A percentile compares a stretch with the other conserved stretches of the same genome.
These are phyloP conservation scores for Arabidopsis thaliana DNA, from an alignment of 345 rosid genomes.

Conservation along the genomic window TAIR10.1 NC_003076.8:24503001-24503500, in stretches of 20 bases:
- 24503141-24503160: background rate
- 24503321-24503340: background rate
- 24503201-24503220: background rate
- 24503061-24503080: constrained; percentile 60
- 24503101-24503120: background rate
- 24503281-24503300: background rate
- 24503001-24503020: constrained; percentile 49
- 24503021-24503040: constrained; percentile 48
- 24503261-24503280: background rate
- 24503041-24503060: constrained; percentile 49
- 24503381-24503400: background rate
- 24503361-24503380: background rate
- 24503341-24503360: background rate
- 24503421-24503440: background rate
- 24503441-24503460: background rate
- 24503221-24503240: background rate
- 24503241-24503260: no score
- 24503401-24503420: no score
- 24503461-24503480: background rate
- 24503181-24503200: background rate
- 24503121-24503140: background rate
- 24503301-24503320: background rate
- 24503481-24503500: background rate
- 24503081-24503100: constrained; percentile 60
- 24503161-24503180: background rate